phyloP scores from a whole-genome alignment of 2,329 filamentous ascomycete species.

The Talaromyces islandicus region DNA sequence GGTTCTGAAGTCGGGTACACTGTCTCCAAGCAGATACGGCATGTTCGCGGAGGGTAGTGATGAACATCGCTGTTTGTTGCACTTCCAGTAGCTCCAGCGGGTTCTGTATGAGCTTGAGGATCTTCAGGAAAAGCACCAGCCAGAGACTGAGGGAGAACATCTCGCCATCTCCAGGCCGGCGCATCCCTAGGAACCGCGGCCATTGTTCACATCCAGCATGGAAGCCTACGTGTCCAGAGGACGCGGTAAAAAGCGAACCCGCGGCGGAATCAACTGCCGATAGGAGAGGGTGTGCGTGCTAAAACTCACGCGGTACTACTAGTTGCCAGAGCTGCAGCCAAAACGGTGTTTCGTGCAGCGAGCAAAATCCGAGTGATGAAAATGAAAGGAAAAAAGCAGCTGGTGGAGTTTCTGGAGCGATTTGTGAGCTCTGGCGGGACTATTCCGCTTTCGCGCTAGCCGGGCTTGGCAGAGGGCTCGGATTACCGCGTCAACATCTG shows the following conservation, averaged over 20 bases:
- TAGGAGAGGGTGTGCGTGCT: not conserved
- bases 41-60: slow-evolving; percentile 67
- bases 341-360: not conserved
- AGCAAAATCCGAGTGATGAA: slow-evolving; percentile 2
- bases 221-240: not conserved
- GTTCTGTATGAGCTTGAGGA: slow-evolving; percentile 5
- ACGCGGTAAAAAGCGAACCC: not conserved
- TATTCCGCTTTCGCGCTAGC: slow-evolving; percentile 4
- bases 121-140: slow-evolving; percentile 2
- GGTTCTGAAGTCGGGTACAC: slow-evolving; percentile 56
- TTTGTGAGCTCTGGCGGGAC: not conserved
- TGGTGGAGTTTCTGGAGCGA: not conserved
- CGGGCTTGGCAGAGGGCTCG: slow-evolving; percentile 12
- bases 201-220: slow-evolving; percentile 8
- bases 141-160: slow-evolving; percentile 3
- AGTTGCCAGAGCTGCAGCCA: not conserved
- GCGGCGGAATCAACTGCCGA: not conserved
- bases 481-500: slow-evolving; percentile 27
- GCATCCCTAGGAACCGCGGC: not conserved
- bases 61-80: slow-evolving; percentile 23
- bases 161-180: slow-evolving; percentile 11
- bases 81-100: slow-evolving; percentile 12
- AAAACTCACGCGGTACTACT: not conserved
- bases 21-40: slow-evolving; percentile 82
- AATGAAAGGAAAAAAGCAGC: slow-evolving; percentile 14